Evolutionary conservation across 1,139 yeast genomes (phyloP).

Genomic region (Candida mesenterica): DNA sequence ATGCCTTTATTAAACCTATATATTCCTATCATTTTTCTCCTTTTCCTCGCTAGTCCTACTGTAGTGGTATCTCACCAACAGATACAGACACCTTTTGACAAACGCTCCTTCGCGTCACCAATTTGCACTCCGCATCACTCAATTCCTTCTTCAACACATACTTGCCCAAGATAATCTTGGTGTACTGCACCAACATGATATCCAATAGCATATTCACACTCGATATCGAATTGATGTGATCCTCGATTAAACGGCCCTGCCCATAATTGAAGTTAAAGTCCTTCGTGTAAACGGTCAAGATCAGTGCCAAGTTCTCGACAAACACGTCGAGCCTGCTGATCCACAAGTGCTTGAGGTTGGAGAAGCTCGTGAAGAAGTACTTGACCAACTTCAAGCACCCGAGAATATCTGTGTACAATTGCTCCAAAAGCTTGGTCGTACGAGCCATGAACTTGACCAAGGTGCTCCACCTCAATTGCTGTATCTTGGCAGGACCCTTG

Average conservation of each 20-base stretch:
- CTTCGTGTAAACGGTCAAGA: conserved; percentile 1
- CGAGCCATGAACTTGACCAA: conserved; percentile 1
- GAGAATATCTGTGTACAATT: conserved; percentile 5
- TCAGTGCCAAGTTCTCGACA: conserved; percentile 5
- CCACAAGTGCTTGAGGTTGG: conserved; percentile 28
- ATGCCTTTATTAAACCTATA: no score
- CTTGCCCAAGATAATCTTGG: conserved; percentile 39
- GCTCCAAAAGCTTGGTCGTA: conserved; percentile 2
- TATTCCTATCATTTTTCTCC: no score
- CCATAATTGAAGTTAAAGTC: conserved; percentile 4
- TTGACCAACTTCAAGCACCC: conserved; percentile 7
- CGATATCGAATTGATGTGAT: conserved; percentile 2
- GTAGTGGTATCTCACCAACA: conserved; percentile 41
- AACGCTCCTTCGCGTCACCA: conserved; percentile 37
- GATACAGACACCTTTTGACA: conserved; percentile 46
- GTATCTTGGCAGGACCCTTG: conserved; percentile 4
- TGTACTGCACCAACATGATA: conserved; percentile 37
- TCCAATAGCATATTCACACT: conserved; percentile 25
- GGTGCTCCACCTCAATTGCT: conserved; percentile 3
- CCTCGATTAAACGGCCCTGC: conserved; percentile 5
- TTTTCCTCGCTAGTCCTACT: no score
- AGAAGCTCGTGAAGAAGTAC: conserved; percentile 34
- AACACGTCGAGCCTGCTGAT: conserved; percentile 8
- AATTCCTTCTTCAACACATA: conserved; percentile 42
- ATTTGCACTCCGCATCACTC: conserved; percentile 29